phyloP scores from a whole-genome alignment of 2,329 filamentous ascomycete genomes.

The Botrytis squamosa region DNA sequence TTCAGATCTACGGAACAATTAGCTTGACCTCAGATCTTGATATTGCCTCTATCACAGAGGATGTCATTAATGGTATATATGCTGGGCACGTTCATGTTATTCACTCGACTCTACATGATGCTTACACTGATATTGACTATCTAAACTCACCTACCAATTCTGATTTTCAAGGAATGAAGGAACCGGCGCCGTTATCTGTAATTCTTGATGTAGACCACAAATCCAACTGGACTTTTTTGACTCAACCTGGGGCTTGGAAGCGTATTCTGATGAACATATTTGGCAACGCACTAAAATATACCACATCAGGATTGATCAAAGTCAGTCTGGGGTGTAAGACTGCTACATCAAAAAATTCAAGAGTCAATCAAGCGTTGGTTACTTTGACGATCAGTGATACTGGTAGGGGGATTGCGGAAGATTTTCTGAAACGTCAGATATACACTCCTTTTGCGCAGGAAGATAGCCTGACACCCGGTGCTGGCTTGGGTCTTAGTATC shows the following conservation, averaged over 20 bases:
- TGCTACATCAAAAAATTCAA: slow-evolving; percentile 29
- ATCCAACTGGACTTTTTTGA: slow-evolving; percentile 38
- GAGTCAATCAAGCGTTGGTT: slow-evolving; percentile 28
- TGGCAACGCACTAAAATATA: slow-evolving; percentile 63
- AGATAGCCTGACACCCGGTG: slow-evolving; percentile 54
- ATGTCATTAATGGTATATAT: slow-evolving; percentile 41
- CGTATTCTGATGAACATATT: slow-evolving; percentile 59
- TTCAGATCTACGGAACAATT: slow-evolving; percentile 22
- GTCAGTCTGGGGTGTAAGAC: slow-evolving; percentile 40
- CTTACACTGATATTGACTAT: neutral
- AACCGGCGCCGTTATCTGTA: slow-evolving; percentile 42
- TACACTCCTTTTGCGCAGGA: slow-evolving; percentile 59
- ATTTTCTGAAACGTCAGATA: slow-evolving; percentile 57
- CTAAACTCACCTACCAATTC: neutral
- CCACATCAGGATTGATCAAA: slow-evolving; percentile 50
- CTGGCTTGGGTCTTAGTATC: slow-evolving; percentile 63
- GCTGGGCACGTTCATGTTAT: slow-evolving; percentile 38
- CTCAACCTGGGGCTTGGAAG: slow-evolving; percentile 33
- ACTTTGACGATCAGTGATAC: slow-evolving; percentile 56
- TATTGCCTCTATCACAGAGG: slow-evolving; percentile 40
- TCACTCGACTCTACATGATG: neutral
- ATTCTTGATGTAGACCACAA: slow-evolving; percentile 44
- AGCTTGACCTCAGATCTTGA: slow-evolving; percentile 36
- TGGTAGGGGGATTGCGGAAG: slow-evolving; percentile 61
- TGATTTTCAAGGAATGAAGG: neutral